Conservation (phyloP, 352 stramenopile species). For the Globisporangium abappressorium region DNA sequence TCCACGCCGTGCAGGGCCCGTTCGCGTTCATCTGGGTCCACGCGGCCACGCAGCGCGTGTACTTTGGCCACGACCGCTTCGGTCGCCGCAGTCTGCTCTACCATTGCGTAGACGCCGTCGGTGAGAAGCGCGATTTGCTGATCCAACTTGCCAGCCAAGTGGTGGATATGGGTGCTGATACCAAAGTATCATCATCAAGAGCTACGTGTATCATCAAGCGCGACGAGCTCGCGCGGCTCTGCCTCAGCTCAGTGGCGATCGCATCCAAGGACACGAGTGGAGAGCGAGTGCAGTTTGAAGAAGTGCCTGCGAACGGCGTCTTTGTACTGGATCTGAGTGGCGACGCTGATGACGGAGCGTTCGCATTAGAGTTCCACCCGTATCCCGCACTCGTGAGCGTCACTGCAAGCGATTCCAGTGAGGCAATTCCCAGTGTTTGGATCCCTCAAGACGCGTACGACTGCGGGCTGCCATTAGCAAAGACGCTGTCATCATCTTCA, state of each 20-base stretch:
- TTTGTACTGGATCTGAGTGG: constrained; percentile 59
- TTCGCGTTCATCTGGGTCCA: constrained; percentile 88
- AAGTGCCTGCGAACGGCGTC: constrained; percentile 76
- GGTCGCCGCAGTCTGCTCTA: constrained; percentile 89
- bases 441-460: constrained; percentile 31
- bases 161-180: background rate
- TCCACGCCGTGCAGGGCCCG: constrained; percentile 56
- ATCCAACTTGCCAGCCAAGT: constrained; percentile 14
- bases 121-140: constrained; percentile 21
- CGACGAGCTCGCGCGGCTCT: constrained; percentile 27
- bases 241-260: constrained; percentile 52
- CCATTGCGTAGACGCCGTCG: constrained; percentile 22
- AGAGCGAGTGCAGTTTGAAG: constrained; percentile 32
- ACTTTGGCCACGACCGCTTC: constrained; percentile 90
- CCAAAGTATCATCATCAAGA: background rate
- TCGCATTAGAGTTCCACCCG: constrained; percentile 35
- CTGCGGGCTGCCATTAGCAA: constrained; percentile 19
- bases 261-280: constrained; percentile 10
- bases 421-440: background rate
- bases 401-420: background rate
- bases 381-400: constrained; percentile 23
- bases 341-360: background rate
- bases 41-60: constrained; percentile 54
- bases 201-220: constrained; percentile 3
- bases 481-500: background rate